Base-by-base conservation (phyloP, 768 basidiomycete genomes). In the Leccinum obscurum region DNA sequence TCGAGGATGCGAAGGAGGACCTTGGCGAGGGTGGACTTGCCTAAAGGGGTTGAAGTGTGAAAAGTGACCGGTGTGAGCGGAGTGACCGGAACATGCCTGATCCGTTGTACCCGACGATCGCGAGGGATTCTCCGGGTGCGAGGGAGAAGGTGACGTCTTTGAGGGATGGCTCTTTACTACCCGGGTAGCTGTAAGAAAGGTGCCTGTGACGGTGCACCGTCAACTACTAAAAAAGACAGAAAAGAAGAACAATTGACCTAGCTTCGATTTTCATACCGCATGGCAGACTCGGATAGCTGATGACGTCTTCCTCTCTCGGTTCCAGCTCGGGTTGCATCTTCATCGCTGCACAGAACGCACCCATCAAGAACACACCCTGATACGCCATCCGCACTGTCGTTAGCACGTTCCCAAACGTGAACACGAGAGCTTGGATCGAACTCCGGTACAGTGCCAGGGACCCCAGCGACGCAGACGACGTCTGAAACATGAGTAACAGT, bases 21-120 rank as follows among this genome's bases (percentile, higher is more conserved):
- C 67, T 91, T 91, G 3, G 91, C 89, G 50, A 95, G 84, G 1
- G 93, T 95, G 8, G 92, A 91, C 78, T 95, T 95, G 28, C 91
- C 90, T 92, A 55, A 58, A 24, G 55, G 28, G 26, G 41, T 44
- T 44, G 37, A 61, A 52, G 41, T 60, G 28, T 60, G 28, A 57
- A 41, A 60, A 54, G 57, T 55, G 64, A 59, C 56, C 24, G 32
- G 41, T 56, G 63, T 50, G 59, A 63, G 63, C 35, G 7, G 30
- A 56, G 52, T 56, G 44, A 37, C 35, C 57, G 69, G 63, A 54
- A 72, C 80, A 71, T 72, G 83, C 90, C 90, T 64, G 90, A 92
- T 63, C 90, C 90, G 72, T 92, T 92, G 72, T 84, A 88, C 20
- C 90, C 93, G 22, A 94, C 93, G 61, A 95, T 87, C 13, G 93